These are phyloP conservation scores for Salmacisia buchloeana DNA, from an alignment of 1,284 basidiomycete species.

Conservation along the genomic window DNA sequence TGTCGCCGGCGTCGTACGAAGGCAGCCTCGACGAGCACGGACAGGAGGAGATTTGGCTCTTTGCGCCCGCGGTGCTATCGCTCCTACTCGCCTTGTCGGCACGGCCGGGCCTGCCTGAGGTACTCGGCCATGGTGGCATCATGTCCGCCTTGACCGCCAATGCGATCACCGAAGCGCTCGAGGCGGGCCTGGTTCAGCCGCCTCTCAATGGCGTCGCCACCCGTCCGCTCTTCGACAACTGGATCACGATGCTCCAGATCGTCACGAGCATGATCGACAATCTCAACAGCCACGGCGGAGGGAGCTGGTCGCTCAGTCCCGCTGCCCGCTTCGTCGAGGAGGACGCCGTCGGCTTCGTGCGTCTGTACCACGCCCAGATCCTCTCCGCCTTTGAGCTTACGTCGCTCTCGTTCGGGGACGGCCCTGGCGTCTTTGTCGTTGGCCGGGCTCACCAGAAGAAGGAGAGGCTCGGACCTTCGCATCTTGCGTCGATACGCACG, in stretches of 20 bases:
- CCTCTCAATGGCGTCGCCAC: constrained; percentile 64
- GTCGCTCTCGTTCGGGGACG: constrained; percentile 53
- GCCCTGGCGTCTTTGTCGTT: constrained; percentile 56
- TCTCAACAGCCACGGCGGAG: constrained; percentile 50
- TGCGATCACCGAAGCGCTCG: constrained; percentile 67
- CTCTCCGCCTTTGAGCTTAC: constrained; percentile 67
- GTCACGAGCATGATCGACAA: constrained; percentile 65
- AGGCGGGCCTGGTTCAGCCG: constrained; percentile 67
- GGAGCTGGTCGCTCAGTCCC: not conserved
- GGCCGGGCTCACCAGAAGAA: not conserved
- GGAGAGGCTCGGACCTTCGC: constrained; percentile 9
- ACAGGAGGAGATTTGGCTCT: constrained; percentile 54
- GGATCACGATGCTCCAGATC: constrained; percentile 78
- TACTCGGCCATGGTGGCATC: constrained; percentile 75
- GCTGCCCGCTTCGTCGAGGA: constrained; percentile 71
- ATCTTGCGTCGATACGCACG: constrained; percentile 45
- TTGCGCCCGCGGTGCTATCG: constrained; percentile 68
- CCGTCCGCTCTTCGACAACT: constrained; percentile 70
- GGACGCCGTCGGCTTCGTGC: constrained; percentile 77
- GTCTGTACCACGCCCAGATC: constrained; percentile 76
- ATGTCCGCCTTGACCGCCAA: constrained; percentile 78
- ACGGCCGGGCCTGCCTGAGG: constrained; percentile 70
- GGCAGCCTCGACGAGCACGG: not conserved
- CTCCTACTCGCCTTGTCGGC: constrained; percentile 82
- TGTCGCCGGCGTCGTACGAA: not conserved